Conservation (phyloP, 495 filamentous ascomycete species). For the Neurospora africana region DNA sequence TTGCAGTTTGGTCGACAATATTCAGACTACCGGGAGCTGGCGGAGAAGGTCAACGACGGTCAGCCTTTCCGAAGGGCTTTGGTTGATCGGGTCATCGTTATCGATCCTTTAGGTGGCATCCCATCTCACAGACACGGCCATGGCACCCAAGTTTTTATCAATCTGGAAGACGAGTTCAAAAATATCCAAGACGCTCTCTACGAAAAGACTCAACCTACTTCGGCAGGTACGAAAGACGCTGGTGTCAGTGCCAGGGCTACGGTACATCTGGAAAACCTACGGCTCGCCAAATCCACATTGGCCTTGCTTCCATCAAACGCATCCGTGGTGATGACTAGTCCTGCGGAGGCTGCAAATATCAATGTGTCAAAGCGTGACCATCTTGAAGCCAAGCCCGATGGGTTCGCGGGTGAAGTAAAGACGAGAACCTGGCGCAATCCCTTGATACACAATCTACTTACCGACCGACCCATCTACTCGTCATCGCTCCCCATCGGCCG, state of each 20-base stretch:
- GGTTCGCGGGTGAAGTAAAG: slow-evolving; percentile 52
- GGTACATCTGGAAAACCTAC: slow-evolving; percentile 61
- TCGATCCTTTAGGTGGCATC: slow-evolving; percentile 83
- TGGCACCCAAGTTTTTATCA: slow-evolving; percentile 80
- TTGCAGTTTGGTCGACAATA: slow-evolving; percentile 25
- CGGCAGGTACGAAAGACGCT: not conserved
- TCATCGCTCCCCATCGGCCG: slow-evolving; percentile 72
- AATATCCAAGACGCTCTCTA: slow-evolving; percentile 52
- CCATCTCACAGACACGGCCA: slow-evolving; percentile 57
- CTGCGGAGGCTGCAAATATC: slow-evolving; percentile 61
- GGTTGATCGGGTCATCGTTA: slow-evolving; percentile 76
- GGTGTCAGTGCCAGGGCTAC: not conserved
- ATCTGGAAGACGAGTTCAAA: slow-evolving; percentile 82
- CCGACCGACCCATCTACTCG: slow-evolving; percentile 84
- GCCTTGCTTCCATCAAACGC: slow-evolving; percentile 74
- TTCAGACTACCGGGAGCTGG: not conserved
- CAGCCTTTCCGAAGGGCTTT: slow-evolving; percentile 43
- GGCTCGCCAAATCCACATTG: slow-evolving; percentile 54
- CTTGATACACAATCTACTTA: slow-evolving; percentile 92
- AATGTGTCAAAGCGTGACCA: slow-evolving; percentile 19
- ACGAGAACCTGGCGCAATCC: slow-evolving; percentile 77
- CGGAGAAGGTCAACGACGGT: slow-evolving; percentile 35
- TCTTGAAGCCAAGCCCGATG: slow-evolving; percentile 31
- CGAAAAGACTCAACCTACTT: not conserved
- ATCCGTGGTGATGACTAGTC: slow-evolving; percentile 79